A percentile compares a stretch with the other conserved stretches of the same genome.
Evolutionary conservation across 345 rosid species (phyloP).

Genomic region (Gossypium thurberi): DNA sequence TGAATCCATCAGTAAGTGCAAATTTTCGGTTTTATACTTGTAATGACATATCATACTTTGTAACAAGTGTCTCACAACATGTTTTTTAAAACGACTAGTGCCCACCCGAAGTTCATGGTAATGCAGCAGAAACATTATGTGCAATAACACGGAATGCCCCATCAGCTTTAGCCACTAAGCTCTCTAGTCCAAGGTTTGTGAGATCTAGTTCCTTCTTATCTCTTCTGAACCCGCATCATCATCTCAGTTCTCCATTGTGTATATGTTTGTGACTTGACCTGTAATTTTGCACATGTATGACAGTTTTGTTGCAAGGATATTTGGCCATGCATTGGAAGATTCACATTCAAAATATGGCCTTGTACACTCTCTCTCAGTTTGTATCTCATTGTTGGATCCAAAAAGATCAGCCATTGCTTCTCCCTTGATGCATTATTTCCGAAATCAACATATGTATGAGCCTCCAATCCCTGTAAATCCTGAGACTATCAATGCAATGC

Average conservation of each 20-base stretch:
- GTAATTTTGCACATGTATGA: conserved; percentile 18
- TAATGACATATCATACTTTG: neutral
- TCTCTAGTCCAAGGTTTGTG: conserved; percentile 76
- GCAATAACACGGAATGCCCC: conserved; percentile 89
- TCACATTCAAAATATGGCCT: conserved; percentile 87
- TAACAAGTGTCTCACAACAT: conserved; percentile 19
- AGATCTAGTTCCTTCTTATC: conserved; percentile 12
- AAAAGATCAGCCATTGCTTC: conserved; percentile 64
- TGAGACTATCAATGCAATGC: conserved; percentile 89
- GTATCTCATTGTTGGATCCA: conserved; percentile 90
- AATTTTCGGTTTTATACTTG: neutral
- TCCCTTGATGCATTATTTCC: conserved; percentile 68
- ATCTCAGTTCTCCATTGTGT: neutral
- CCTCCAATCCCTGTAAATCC: conserved; percentile 64
- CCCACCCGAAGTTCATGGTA: conserved; percentile 86
- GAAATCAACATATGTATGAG: conserved; percentile 78
- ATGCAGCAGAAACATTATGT: conserved; percentile 90
- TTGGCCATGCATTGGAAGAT: conserved; percentile 91
- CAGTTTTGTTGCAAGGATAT: conserved; percentile 89
- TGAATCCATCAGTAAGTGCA: conserved; percentile 74
- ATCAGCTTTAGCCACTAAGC: conserved; percentile 84
- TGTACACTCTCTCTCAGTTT: conserved; percentile 91
- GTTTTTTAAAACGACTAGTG: conserved; percentile 38
- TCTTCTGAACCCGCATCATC: neutral
- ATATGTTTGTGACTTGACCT: neutral